Percentiles rank a stretch among this genome's conserved stretches.
These are phyloP conservation scores for Whalleya microplaca DNA, from an alignment of 2,329 filamentous ascomycete species.

Conservation along the genomic window DNA sequence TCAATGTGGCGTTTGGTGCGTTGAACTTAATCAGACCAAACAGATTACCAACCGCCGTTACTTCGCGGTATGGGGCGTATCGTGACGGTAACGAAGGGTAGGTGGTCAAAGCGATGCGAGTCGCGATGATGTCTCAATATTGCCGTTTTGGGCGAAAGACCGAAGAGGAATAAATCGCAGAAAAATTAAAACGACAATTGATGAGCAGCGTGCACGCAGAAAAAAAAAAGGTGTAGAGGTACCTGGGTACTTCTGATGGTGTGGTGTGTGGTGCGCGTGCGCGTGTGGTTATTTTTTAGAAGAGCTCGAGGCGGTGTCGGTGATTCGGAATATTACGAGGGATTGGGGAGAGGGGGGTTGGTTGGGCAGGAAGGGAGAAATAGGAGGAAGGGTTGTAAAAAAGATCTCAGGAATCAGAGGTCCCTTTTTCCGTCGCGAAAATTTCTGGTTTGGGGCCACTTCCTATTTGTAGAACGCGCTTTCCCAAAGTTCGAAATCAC, in stretches of 20 bases:
- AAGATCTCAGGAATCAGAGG: slow-evolving; percentile 41
- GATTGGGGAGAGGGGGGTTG: slow-evolving; percentile 17
- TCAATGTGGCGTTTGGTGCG: slow-evolving; percentile 25
- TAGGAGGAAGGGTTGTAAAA: slow-evolving; percentile 41
- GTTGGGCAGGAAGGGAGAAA: slow-evolving; percentile 40
- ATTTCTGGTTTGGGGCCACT: slow-evolving; percentile 44
- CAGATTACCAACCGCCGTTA: slow-evolving; percentile 8
- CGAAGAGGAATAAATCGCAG: slow-evolving; percentile 28
- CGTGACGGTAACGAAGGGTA: slow-evolving; percentile 15
- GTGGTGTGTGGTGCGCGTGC: slow-evolving; percentile 26
- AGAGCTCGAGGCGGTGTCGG: slow-evolving; percentile 32
- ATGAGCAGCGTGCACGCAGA: slow-evolving; percentile 20
- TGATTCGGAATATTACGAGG: slow-evolving; percentile 34
- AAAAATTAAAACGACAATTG: slow-evolving; percentile 25
- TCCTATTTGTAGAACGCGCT: slow-evolving; percentile 49
- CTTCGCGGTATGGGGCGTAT: slow-evolving; percentile 15
- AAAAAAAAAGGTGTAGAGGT: slow-evolving; percentile 24
- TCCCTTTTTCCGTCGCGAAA: slow-evolving; percentile 42
- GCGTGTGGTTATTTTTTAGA: slow-evolving; percentile 20
- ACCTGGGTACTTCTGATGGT: slow-evolving; percentile 32
- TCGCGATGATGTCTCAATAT: slow-evolving; percentile 23
- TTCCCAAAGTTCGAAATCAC: slow-evolving; percentile 35
- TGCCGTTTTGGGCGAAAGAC: slow-evolving; percentile 34
- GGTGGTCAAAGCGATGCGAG: slow-evolving; percentile 26
- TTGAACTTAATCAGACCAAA: slow-evolving; percentile 34